Percentiles rank a stretch among this genome's conserved stretches.
Conservation (phyloP, 2,329 filamentous ascomycete species). For the Calonectria pseudoturangicola region DNA sequence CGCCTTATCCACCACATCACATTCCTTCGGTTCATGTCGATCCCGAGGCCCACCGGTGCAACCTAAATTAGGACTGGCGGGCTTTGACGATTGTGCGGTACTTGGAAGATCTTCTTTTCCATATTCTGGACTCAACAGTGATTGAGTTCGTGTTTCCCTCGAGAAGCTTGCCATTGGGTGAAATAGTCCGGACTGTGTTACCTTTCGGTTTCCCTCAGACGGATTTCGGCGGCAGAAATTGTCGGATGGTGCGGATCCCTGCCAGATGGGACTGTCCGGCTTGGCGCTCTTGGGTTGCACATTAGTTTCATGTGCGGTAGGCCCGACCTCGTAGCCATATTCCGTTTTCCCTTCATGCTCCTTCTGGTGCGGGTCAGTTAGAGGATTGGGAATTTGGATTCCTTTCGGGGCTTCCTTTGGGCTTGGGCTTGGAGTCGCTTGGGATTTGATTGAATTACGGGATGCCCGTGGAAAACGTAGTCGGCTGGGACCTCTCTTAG, state of each 20-base stretch:
- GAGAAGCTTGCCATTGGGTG: not conserved
- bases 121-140: not conserved
- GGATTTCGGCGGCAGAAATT: not conserved
- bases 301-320: not conserved
- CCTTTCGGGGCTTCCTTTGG: conserved; percentile 22
- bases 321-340: not conserved
- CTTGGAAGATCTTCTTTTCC: conserved; percentile 7
- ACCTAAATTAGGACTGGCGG: not conserved
- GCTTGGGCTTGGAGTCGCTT: conserved; percentile 30
- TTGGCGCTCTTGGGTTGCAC: conserved; percentile 3
- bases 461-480: conserved; percentile 32
- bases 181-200: not conserved
- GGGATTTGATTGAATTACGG: conserved; percentile 29
- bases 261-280: not conserved
- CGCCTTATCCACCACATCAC: conserved; percentile 27
- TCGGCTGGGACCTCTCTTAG: conserved; percentile 43
- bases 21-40: conserved; percentile 12
- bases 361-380: not conserved
- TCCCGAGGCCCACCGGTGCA: not conserved
- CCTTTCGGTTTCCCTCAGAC: not conserved
- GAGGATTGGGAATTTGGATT: not conserved
- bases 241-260: conserved; percentile 2
- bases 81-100: not conserved
- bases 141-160: not conserved
- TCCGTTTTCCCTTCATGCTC: no score